Conservation (phyloP, 2,329 filamentous ascomycete species). For the Alternaria consortialis region DNA sequence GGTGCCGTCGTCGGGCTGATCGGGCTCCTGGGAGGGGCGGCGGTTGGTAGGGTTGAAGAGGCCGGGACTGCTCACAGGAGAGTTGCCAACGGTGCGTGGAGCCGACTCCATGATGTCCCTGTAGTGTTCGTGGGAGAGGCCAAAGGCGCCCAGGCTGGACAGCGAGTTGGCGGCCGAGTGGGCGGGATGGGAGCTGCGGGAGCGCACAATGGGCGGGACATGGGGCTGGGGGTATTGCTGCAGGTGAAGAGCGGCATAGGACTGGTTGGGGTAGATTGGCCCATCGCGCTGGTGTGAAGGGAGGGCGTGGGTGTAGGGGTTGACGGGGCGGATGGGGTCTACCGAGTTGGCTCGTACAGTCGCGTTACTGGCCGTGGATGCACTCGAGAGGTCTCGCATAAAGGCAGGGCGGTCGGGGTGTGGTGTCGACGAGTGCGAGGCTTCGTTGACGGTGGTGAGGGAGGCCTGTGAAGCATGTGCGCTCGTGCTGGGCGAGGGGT, state of each 20-base stretch:
- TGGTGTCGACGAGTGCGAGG: conserved; percentile 21
- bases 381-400: conserved; percentile 53
- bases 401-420: conserved; percentile 49
- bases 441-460: conserved; percentile 22
- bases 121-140: conserved; percentile 45
- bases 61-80: conserved; percentile 58
- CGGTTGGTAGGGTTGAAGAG: conserved; percentile 54
- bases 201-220: conserved; percentile 51
- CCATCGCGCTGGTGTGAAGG: conserved; percentile 40
- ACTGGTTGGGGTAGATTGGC: conserved; percentile 59
- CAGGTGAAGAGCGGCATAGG: conserved; percentile 58
- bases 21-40: conserved; percentile 39
- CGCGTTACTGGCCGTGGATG: conserved; percentile 54
- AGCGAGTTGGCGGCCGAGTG: conserved; percentile 51
- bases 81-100: conserved; percentile 56
- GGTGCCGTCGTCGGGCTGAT: conserved; percentile 48
- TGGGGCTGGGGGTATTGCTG: conserved; percentile 55
- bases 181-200: conserved; percentile 54
- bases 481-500: conserved; percentile 45
- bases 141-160: conserved; percentile 53
- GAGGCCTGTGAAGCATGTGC: conserved; percentile 39
- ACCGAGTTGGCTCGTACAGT: conserved; percentile 51
- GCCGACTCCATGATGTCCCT: conserved; percentile 50
- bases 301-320: conserved; percentile 22
- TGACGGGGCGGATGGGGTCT: conserved; percentile 30